A percentile compares a stretch with the other conserved stretches of the same genome.
Evolutionary conservation across 2,329 filamentous ascomycete species (phyloP).

Genomic region (Nemania diffusa): DNA sequence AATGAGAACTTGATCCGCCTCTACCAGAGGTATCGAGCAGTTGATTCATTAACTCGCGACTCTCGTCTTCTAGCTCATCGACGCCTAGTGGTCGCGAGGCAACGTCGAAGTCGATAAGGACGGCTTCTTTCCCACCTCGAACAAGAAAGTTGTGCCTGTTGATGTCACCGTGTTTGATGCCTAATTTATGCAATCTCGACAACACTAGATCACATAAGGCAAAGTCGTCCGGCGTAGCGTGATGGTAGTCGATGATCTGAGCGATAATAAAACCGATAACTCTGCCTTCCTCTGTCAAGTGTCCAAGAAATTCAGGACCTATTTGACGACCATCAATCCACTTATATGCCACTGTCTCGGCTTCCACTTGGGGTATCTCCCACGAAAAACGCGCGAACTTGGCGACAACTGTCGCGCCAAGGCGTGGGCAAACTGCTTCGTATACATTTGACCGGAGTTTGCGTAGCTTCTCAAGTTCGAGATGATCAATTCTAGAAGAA

Average conservation of each 20-base stretch:
- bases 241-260: constrained; percentile 10
- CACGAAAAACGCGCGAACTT: constrained; percentile 18
- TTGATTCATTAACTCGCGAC: too few relatives aligned
- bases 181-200: constrained; percentile 8
- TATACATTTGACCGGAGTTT: constrained; percentile 11
- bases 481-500: not conserved
- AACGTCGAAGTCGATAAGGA: constrained; percentile 24
- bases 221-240: constrained; percentile 8
- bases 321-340: constrained; percentile 8
- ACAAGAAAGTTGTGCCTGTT: constrained; percentile 25
- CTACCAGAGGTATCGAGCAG: too few relatives aligned
- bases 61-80: too few relatives aligned
- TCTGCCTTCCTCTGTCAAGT: constrained; percentile 19
- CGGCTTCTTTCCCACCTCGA: constrained; percentile 4
- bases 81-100: too few relatives aligned
- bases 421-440: constrained; percentile 5
- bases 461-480: constrained; percentile 3
- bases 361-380: constrained; percentile 13
- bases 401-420: constrained; percentile 5
- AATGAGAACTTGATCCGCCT: too few relatives aligned
- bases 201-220: constrained; percentile 2
- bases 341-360: constrained; percentile 15
- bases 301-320: constrained; percentile 20
- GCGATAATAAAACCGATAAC: constrained; percentile 15
- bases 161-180: constrained; percentile 23